Evolutionary conservation across 805 yeast genomes (phyloP), one percentile per base, ranked within the genome.

Genomic region (Cyberlindnera subsufficiens): DNA sequence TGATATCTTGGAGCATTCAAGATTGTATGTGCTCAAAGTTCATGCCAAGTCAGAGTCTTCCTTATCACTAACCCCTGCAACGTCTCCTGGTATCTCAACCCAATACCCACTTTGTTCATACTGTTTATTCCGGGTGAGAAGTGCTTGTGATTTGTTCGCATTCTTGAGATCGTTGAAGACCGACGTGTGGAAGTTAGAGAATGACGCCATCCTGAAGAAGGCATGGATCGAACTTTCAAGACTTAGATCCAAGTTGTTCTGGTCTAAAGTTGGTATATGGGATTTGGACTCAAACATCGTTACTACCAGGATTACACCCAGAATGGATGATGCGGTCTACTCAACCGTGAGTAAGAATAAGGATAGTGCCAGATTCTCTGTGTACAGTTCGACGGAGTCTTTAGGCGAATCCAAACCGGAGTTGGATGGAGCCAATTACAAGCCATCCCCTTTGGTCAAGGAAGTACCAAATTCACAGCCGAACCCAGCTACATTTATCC

Each of bases 221-320:
- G 76, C 78, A 9, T 90, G 95, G 85, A 64, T 72, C 27, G 86
- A 80, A 52, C 60, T 81, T 30, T 65, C 75, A 32, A 74, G 80
- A 53, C 68, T 87, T 17, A 75, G 96, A 42, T 75, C 77, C 34
- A 82, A 83, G 56, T 69, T 90, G 50, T 86, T 83, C 64, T 91
- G 95, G 91, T 71, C 95, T 8, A 79, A 87, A 49, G 61, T 82
- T 18, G 97, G 97, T 6, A 72, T 80, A 27, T 85, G 91, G 90
- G 86, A 82, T 44, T 59, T 64, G 4, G 72, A 67, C 29, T 30
- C 40, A 3, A 61, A 56, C 33, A 51, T 60, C 8, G 35, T 54
- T 16, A 58, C 70, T 32, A 67, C 63, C 6, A 68, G 64, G 33
- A 68, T 58, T 25, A 46, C 52, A 5, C 59, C 62, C 32, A 49